A percentile compares a stretch with the other conserved stretches of the same genome.
phyloP scores from a whole-genome alignment of 2,329 filamentous ascomycete genomes.

The Bipolaris sorokiniana region DNA sequence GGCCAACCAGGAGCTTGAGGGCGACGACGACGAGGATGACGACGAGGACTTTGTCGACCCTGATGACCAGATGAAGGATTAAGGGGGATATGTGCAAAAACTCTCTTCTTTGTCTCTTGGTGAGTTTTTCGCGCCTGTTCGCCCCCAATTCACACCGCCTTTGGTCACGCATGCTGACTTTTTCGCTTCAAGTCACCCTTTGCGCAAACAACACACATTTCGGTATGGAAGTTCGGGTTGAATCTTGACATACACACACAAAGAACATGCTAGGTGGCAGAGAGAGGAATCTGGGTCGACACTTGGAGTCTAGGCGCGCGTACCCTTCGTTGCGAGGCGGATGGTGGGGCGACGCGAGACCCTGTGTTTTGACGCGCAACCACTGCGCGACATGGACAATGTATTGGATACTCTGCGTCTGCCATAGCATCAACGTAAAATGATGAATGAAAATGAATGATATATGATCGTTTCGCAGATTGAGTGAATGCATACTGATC shows the following conservation, averaged over 20 bases:
- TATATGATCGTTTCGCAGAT: background rate
- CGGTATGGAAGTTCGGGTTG: constrained; percentile 22
- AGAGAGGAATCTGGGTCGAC: constrained; percentile 21
- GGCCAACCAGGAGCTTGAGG: constrained; percentile 78
- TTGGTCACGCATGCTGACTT: constrained; percentile 11
- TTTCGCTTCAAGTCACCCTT: constrained; percentile 18
- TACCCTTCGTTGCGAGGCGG: constrained; percentile 18
- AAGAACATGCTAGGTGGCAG: constrained; percentile 34
- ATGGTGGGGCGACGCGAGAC: constrained; percentile 11
- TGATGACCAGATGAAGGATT: constrained; percentile 74
- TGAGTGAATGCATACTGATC: background rate
- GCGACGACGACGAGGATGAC: constrained; percentile 79
- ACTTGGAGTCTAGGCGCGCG: constrained; percentile 36
- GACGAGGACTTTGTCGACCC: constrained; percentile 70
- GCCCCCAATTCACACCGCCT: background rate
- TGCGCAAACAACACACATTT: constrained; percentile 28
- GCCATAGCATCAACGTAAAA: constrained; percentile 19
- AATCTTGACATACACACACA: constrained; percentile 18
- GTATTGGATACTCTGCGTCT: constrained; percentile 16
- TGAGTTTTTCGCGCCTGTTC: background rate
- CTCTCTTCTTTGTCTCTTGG: constrained; percentile 22
- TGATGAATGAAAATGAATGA: background rate
- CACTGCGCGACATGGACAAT: constrained; percentile 15
- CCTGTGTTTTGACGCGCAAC: constrained; percentile 15
- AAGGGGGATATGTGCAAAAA: constrained; percentile 16